Evolutionary conservation across 208 protist genomes (phyloP).

Genomic region (Crithidia fasciculata): DNA sequence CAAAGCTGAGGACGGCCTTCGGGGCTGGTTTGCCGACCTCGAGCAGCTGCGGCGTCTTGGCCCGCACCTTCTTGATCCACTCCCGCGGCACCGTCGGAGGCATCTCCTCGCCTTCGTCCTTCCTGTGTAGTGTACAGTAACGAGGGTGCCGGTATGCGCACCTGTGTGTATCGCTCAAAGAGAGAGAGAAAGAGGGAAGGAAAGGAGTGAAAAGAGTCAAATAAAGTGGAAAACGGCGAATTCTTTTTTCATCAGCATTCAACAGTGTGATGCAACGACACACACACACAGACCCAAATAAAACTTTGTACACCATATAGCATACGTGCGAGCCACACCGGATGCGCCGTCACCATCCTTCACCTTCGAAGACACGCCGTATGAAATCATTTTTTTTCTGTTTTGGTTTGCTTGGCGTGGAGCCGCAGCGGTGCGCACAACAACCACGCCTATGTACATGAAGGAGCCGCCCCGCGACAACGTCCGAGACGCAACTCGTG

Average conservation of each 20-base stretch:
- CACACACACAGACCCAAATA: too few relatives aligned
- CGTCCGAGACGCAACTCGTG: not conserved
- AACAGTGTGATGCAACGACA: too few relatives aligned
- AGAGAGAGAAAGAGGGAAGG: not conserved
- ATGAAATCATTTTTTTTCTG: not conserved
- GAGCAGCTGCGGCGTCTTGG: constrained; percentile 83
- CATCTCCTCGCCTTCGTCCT: constrained; percentile 23
- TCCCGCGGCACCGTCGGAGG: constrained; percentile 69
- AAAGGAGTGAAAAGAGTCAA: not conserved
- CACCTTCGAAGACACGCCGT: too few relatives aligned
- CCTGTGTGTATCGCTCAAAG: not conserved
- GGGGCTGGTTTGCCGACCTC: constrained; percentile 84
- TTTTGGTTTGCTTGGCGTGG: not conserved
- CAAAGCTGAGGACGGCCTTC: constrained; percentile 88
- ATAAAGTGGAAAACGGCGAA: not conserved
- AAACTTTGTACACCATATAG: too few relatives aligned
- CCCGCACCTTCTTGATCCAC: constrained; percentile 76
- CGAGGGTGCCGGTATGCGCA: not conserved
- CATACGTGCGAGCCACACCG: too few relatives aligned
- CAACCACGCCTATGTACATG: constrained; percentile 7
- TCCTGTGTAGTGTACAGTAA: not conserved
- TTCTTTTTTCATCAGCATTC: not conserved
- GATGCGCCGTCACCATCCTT: too few relatives aligned
- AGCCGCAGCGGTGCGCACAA: too few relatives aligned
- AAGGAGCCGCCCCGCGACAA: not conserved